Evolutionary conservation across 2,329 filamentous ascomycete genomes (phyloP).

Genomic region (Stagonosporopsis cucurbitacearum): DNA sequence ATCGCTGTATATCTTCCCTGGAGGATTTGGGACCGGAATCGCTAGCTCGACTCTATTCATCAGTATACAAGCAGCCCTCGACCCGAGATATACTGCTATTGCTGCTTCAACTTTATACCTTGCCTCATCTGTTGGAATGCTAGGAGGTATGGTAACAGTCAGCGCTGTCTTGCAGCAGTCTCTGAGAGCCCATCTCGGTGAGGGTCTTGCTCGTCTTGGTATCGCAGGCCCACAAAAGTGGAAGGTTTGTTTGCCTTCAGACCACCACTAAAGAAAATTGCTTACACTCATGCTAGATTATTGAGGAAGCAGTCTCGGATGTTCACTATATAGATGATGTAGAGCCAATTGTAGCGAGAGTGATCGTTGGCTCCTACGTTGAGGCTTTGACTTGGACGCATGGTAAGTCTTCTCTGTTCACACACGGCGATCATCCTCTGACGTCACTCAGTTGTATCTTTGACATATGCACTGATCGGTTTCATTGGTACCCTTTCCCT

Average conservation of each 20-base stretch:
- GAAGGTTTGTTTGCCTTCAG: constrained; percentile 3
- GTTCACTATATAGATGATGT: constrained; percentile 30
- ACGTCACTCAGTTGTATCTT: constrained; percentile 23
- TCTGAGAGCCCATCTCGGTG: constrained; percentile 25
- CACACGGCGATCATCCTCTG: neutral
- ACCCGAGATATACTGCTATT: constrained; percentile 27
- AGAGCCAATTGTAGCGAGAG: constrained; percentile 16
- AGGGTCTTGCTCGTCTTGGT: constrained; percentile 19
- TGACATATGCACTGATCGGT: constrained; percentile 25
- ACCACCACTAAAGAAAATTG: neutral
- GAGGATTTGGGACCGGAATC: constrained; percentile 37
- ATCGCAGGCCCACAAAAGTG: constrained; percentile 9
- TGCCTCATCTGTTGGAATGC: constrained; percentile 19
- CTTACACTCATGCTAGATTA: constrained; percentile 15
- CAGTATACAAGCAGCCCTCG: constrained; percentile 32
- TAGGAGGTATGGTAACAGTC: constrained; percentile 33
- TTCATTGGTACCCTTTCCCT: constrained; percentile 28
- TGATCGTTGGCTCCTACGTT: constrained; percentile 28
- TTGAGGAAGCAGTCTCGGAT: constrained; percentile 29
- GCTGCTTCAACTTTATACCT: constrained; percentile 34
- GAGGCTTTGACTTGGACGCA: constrained; percentile 36
- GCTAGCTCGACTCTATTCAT: constrained; percentile 37
- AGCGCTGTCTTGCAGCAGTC: constrained; percentile 33
- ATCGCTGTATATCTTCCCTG: constrained; percentile 37
- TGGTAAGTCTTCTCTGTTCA: constrained; percentile 14